Conservation (phyloP, 2,329 filamentous ascomycete species). For the Emergomyces pasteurianus region DNA sequence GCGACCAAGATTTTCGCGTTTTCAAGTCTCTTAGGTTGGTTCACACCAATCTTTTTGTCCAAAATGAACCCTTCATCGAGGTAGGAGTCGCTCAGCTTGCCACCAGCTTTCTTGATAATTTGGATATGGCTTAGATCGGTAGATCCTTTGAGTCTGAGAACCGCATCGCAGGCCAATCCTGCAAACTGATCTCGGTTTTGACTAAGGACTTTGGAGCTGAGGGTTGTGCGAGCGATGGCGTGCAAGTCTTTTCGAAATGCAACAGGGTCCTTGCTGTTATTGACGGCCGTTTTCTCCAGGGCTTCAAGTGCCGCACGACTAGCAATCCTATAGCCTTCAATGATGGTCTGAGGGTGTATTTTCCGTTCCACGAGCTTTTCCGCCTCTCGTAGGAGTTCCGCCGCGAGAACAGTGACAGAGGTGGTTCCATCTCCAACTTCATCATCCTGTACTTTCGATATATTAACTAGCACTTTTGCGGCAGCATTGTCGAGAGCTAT, state of each 20-base stretch:
- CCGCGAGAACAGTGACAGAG: conserved; percentile 90
- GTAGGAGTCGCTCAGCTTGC: conserved; percentile 95
- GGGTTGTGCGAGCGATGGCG: conserved; percentile 83
- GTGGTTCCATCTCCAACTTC: conserved; percentile 97
- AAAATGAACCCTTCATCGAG: conserved; percentile 96
- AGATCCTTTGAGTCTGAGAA: conserved; percentile 77
- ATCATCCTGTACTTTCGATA: conserved; percentile 98
- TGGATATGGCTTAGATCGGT: conserved; percentile 96
- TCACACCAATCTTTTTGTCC: conserved; percentile 98
- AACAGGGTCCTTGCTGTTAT: conserved; percentile 73
- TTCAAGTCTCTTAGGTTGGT: conserved; percentile 93
- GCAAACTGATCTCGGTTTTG: conserved; percentile 92
- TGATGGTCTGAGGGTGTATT: conserved; percentile 98
- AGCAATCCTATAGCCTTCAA: conserved; percentile 97
- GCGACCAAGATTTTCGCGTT: conserved; percentile 97
- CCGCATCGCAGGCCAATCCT: conserved; percentile 77
- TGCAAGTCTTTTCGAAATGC: conserved; percentile 83
- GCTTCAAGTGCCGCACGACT: conserved; percentile 77
- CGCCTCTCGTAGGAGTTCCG: conserved; percentile 87
- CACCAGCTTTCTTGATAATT: conserved; percentile 98
- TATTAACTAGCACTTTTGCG: conserved; percentile 96
- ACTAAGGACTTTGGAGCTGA: conserved; percentile 88
- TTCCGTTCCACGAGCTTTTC: conserved; percentile 97
- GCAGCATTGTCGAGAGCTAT: conserved; percentile 98
- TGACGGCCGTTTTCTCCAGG: conserved; percentile 70